Conservation (phyloP, 1,284 basidiomycete genomes). For the Rhizoctonia solani region DNA sequence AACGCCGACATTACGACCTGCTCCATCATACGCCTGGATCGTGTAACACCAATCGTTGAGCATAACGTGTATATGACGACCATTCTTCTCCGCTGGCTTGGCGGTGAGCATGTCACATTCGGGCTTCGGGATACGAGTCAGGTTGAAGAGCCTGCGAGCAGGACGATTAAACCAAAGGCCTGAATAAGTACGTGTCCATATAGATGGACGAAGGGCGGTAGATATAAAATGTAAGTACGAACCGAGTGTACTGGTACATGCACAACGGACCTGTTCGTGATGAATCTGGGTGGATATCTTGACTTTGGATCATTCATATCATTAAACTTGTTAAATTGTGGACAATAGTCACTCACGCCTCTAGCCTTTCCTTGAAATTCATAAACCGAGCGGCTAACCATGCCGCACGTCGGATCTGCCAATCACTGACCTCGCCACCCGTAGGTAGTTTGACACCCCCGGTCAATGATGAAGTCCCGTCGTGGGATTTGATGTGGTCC, state of each 20-base stretch:
- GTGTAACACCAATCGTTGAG: slow-evolving; percentile 83
- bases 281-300: slow-evolving; percentile 57
- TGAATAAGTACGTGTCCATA: slow-evolving; percentile 41
- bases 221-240: slow-evolving; percentile 40
- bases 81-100: slow-evolving; percentile 51
- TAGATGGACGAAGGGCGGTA: slow-evolving; percentile 29
- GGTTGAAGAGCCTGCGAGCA: slow-evolving; percentile 72
- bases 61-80: slow-evolving; percentile 71
- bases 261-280: slow-evolving; percentile 57
- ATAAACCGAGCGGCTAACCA: slow-evolving; percentile 80
- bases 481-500: slow-evolving; percentile 43
- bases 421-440: slow-evolving; percentile 64
- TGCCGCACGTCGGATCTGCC: slow-evolving; percentile 86
- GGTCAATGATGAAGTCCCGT: slow-evolving; percentile 45
- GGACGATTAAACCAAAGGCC: slow-evolving; percentile 68
- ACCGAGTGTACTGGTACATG: slow-evolving; percentile 60
- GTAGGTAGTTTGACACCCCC: slow-evolving; percentile 36
- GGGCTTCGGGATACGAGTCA: slow-evolving; percentile 69
- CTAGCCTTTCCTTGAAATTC: slow-evolving; percentile 75
- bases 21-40: slow-evolving; percentile 65
- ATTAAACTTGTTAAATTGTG: background rate
- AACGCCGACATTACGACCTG: slow-evolving; percentile 47
- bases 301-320: slow-evolving; percentile 42
- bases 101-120: slow-evolving; percentile 67
- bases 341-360: slow-evolving; percentile 52